Percentiles rank a stretch among this genome's conserved stretches.
phyloP scores from a whole-genome alignment of 495 filamentous ascomycete genomes.

The Podospora anserina region DNA sequence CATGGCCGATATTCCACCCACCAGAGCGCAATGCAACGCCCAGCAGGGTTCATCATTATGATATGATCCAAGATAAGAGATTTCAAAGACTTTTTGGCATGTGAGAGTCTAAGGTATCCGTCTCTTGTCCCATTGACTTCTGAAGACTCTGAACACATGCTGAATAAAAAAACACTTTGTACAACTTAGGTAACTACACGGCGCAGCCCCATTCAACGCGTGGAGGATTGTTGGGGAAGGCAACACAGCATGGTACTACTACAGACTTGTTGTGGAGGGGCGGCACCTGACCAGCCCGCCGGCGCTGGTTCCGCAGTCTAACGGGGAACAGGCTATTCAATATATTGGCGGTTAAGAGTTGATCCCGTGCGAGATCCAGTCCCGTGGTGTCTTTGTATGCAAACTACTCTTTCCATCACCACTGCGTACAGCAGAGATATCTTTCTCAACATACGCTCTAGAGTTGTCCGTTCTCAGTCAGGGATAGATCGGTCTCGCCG shows the following conservation, averaged over 20 bases:
- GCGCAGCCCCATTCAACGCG: conserved; percentile 5
- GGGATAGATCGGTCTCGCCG: not conserved
- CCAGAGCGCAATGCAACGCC: not conserved
- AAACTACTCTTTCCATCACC: not conserved
- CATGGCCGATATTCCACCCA: conserved; percentile 18
- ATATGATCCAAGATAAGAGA: not conserved
- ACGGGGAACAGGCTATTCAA: not conserved
- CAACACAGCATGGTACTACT: not conserved
- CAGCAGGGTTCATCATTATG: not conserved
- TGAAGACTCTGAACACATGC: not conserved
- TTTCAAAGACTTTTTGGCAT: not conserved
- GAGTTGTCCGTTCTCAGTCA: not conserved
- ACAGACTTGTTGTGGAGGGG: not conserved
- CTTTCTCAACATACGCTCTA: not conserved
- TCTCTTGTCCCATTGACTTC: not conserved
- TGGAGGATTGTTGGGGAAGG: conserved; percentile 10
- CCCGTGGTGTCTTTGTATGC: not conserved
- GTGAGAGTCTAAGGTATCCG: not conserved
- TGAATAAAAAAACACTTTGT: not conserved
- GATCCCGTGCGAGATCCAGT: not conserved
- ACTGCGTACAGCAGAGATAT: not conserved
- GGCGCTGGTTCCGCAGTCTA: conserved; percentile 5
- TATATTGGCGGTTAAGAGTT: not conserved
- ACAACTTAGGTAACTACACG: not conserved
- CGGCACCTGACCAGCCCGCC: conserved; percentile 5